A percentile compares a stretch with the other conserved stretches of the same genome.
Conservation (phyloP, 306 rosid species). For the Castanea sativa region DNA sequence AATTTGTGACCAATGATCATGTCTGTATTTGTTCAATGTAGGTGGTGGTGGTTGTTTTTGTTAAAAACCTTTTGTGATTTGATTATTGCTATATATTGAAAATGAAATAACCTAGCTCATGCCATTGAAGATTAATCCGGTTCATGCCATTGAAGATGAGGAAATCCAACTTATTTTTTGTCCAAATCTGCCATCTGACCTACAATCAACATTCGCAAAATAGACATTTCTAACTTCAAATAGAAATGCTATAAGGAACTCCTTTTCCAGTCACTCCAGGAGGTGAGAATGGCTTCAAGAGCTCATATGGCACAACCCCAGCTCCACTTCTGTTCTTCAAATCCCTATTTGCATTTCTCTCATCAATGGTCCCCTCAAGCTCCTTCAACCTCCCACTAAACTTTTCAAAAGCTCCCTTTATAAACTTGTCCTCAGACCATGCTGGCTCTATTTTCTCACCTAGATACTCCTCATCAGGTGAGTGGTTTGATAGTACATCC, state of each 20-base stretch:
- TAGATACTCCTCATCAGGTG: conserved; percentile 50
- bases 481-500: conserved; percentile 44
- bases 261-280: conserved; percentile 69
- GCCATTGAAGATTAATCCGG: not conserved
- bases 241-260: conserved; percentile 86
- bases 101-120: no score
- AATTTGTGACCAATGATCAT: no score
- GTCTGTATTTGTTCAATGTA: no score
- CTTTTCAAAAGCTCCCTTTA: conserved; percentile 34
- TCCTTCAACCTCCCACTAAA: conserved; percentile 36
- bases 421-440: conserved; percentile 40
- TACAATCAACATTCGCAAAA: not conserved
- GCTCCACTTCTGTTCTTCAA: conserved; percentile 45
- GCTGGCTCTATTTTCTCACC: conserved; percentile 34
- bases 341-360: conserved; percentile 15
- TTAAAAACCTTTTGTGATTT: no score
- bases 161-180: not conserved
- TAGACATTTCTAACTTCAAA: conserved; percentile 23
- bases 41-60: no score
- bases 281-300: conserved; percentile 64
- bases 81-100: no score
- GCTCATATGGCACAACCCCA: conserved; percentile 44
- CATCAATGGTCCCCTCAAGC: conserved; percentile 38
- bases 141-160: not conserved
- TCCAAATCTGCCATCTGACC: not conserved